These are phyloP conservation scores for Scleroderma citrinum DNA, from an alignment of 768 basidiomycete species.

Conservation along the genomic window DNA sequence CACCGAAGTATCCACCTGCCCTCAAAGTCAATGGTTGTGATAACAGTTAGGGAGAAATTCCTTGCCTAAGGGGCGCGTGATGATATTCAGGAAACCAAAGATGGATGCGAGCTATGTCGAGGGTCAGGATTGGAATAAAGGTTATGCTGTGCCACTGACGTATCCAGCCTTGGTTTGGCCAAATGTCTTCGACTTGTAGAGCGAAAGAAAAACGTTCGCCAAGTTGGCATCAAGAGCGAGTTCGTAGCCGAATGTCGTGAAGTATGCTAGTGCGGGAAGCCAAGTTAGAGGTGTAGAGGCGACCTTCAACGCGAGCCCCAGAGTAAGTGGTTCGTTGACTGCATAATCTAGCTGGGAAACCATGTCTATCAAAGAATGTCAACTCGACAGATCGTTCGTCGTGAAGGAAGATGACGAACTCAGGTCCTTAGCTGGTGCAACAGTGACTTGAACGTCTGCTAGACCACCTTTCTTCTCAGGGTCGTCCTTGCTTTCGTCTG, in stretches of 20 bases:
- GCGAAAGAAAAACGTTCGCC: constrained; percentile 37
- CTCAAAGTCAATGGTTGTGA: not conserved
- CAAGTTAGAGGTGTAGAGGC: constrained; percentile 42
- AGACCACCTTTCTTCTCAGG: constrained; percentile 26
- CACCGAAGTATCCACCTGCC: constrained; percentile 42
- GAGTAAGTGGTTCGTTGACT: constrained; percentile 40
- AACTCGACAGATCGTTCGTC: not conserved
- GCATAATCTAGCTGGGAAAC: constrained; percentile 37
- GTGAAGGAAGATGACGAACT: constrained; percentile 1
- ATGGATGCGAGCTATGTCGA: constrained; percentile 21
- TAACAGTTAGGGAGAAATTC: not conserved
- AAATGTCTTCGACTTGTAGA: constrained; percentile 35
- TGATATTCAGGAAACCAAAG: constrained; percentile 45
- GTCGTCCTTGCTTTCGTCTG: constrained; percentile 18
- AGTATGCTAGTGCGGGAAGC: constrained; percentile 48
- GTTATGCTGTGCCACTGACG: constrained; percentile 28
- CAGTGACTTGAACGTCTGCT: constrained; percentile 14
- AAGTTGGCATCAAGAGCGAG: constrained; percentile 51
- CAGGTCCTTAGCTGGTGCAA: constrained; percentile 5
- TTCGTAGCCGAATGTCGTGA: constrained; percentile 54
- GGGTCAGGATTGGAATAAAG: constrained; percentile 2
- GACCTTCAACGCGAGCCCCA: constrained; percentile 26
- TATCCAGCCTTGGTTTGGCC: constrained; percentile 50
- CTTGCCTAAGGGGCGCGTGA: constrained; percentile 41
- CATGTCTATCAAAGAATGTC: constrained; percentile 9